Conservation (phyloP, 192 early-diverging fungal genomes). For the Spizellomyces sp. region DNA sequence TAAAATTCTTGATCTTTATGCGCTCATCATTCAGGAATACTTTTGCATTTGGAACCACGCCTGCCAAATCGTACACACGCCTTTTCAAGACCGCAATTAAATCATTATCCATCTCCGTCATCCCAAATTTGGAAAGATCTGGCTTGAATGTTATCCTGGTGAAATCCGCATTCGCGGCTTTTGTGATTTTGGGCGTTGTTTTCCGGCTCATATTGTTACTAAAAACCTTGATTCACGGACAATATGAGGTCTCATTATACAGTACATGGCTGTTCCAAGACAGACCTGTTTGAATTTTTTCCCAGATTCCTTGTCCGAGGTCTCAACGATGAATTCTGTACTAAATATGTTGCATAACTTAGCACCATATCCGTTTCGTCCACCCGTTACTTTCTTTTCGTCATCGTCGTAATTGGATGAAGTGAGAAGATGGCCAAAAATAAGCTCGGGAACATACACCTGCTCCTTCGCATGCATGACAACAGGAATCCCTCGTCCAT, state of each 20-base stretch:
- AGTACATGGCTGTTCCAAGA: not conserved
- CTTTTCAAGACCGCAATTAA: conserved; percentile 81
- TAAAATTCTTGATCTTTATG: conserved; percentile 87
- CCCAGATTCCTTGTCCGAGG: conserved; percentile 69
- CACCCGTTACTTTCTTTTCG: conserved; percentile 93
- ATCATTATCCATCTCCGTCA: conserved; percentile 84
- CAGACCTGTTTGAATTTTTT: conserved; percentile 78
- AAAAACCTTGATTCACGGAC: conserved; percentile 56
- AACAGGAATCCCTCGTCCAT: conserved; percentile 91
- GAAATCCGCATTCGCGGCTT: conserved; percentile 71
- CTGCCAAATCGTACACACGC: conserved; percentile 94
- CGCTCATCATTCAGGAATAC: conserved; percentile 83
- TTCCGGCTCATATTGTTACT: conserved; percentile 85
- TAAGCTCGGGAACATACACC: conserved; percentile 94
- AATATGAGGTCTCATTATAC: not conserved
- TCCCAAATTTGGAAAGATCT: conserved; percentile 86
- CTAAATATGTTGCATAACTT: conserved; percentile 98
- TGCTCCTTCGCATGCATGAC: conserved; percentile 86
- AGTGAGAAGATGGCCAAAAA: conserved; percentile 95
- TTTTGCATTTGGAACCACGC: conserved; percentile 76
- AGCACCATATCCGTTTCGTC: conserved; percentile 83
- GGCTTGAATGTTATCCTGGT: conserved; percentile 95
- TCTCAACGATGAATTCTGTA: conserved; percentile 92
- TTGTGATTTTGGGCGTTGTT: conserved; percentile 75
- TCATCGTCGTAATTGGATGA: conserved; percentile 97